Evolutionary conservation across 495 filamentous ascomycete species (phyloP), one percentile per base, ranked within the genome.

Genomic region (Penicillium psychrofluorescens): DNA sequence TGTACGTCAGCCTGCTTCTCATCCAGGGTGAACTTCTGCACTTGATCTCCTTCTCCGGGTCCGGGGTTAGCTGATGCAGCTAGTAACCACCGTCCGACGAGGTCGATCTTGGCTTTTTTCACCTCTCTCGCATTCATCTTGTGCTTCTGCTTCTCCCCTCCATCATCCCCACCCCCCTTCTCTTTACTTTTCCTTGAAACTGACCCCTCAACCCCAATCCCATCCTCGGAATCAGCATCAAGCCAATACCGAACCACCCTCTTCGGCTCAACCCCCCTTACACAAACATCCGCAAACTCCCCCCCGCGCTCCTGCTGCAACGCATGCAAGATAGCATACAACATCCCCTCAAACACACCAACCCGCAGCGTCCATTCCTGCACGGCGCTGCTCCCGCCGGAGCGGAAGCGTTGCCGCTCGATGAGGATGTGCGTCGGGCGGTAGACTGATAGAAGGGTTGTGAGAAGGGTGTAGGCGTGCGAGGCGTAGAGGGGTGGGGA

Each of bases 301-400:
- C 46, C 58, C 28, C 28, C 66, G 7, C 54, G 65, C 22, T 77
- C 59, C 9, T 56, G 53, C 28, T 61, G 58, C 40, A 88, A 54
- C 11, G 83, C 75, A 27, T 72, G 63, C 8, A 95, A 61, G n/a
- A 84, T 72, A 22, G 85, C 86, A 66, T 92, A 84, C 2, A 96
- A 60, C 84, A 95, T 95, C 0, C 80, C 77, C 63, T 97, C 91
- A 14, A 97, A 77, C 58, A 88, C 85, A 49, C 95, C 94, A 4
- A 96, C 90, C 2, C 89, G 74, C 29, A 95, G 48, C 13, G 90
- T 95, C 92, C 91, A 96, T 63, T 97, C 88, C 31, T 81, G 77
- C 3, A 97, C 77, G 7, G 79, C 74, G 0, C 75, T 51, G 0
- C 61, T 71, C 29, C 86, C 78, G 12, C 68, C 70, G 9, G 81